Evolutionary conservation across 2,329 filamentous ascomycete species (phyloP).

Genomic region (Nemania diffusa): DNA sequence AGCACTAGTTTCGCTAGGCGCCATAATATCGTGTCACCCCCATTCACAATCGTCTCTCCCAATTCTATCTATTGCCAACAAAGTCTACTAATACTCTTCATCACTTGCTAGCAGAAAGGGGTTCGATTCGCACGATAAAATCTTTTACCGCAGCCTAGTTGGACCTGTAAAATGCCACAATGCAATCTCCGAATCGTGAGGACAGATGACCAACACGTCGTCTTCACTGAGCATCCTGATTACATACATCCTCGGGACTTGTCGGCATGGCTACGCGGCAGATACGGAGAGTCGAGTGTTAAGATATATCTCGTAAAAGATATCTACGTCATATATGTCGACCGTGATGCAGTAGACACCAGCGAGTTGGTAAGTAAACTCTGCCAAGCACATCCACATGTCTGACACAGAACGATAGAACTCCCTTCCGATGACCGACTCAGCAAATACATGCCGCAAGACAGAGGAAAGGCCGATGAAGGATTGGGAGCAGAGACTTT

Average conservation of each 20-base stretch:
- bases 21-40: background rate
- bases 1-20: too few relatives aligned
- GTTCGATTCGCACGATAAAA: background rate
- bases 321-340: constrained; percentile 11
- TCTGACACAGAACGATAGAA: background rate
- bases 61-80: too few relatives aligned
- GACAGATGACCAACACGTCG: background rate
- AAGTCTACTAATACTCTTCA: too few relatives aligned
- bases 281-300: constrained; percentile 1
- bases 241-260: constrained; percentile 6
- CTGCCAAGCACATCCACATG: background rate
- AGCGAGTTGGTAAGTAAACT: background rate
- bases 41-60: background rate
- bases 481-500: background rate
- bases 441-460: background rate
- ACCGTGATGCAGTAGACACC: background rate
- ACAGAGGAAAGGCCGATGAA: background rate
- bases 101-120: background rate
- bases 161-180: background rate
- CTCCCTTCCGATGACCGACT: background rate
- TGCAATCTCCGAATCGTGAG: background rate
- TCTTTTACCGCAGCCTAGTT: background rate
- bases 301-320: background rate
- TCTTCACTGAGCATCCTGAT: constrained; percentile 3
- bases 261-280: background rate